Evolutionary conservation across 225 moss, liverwort and hornwort genomes (phyloP), one percentile per base, ranked within the genome.

Genomic region (Asterella californica): DNA sequence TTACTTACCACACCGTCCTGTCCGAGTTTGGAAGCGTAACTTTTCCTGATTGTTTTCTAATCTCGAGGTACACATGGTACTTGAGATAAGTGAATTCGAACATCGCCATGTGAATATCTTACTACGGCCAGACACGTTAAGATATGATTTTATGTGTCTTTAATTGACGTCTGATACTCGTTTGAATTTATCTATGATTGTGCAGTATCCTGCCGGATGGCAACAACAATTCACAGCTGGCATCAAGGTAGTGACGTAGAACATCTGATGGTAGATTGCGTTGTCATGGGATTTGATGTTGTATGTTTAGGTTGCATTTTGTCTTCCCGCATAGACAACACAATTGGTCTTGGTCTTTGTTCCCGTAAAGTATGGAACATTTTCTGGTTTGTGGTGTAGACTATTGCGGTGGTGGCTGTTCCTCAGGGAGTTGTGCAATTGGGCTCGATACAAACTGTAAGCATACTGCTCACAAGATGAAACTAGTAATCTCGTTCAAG

Each of bases 181-280:
- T 57, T 30, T 62, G n/a, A n/a, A n/a, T n/a, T n/a, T n/a, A n/a
- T n/a, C n/a, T n/a, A n/a, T 76, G 25, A 8, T 45, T 49, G 4
- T 73, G 61, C 83, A 83, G 83, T 83, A 73, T 79, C 83, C 78
- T 57, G 70, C 78, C 60, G 83, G 83, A 74, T 83, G 83, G 83
- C 68, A 78, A 71, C 72, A 78, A 21, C 83, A 83, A 57, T 83
- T 83, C 32, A 37, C 78, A 64, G 83, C 83, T 24, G 83, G 83
- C 27, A 83, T 83, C 46, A 83, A 83, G 83, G 83, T 82, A 57
- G 42, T 48, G 76, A 5, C 0, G 61, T n/a, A 48, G n/a, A 27
- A 19, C 57, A 57, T 19, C 18, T 24, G 18, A 24, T 57, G 57
- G 25, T 11, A 22, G 21, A 25, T 10, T 10, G 47, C 46, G n/a